Evolutionary conservation across 139 green algal genomes (phyloP).

Genomic region (Spirogloea muscicola): DNA sequence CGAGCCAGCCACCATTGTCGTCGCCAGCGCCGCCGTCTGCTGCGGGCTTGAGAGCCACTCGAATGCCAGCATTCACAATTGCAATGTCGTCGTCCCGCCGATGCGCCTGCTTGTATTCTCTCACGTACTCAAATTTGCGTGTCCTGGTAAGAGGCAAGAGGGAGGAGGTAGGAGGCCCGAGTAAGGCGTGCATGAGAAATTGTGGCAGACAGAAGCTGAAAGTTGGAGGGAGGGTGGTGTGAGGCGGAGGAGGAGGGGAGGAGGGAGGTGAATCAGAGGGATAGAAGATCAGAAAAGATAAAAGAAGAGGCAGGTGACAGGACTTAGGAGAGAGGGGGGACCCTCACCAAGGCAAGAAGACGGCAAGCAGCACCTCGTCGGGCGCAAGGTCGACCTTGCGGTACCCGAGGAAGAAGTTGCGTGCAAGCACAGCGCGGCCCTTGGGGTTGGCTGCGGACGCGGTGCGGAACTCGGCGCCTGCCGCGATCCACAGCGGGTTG

Average conservation of each 20-base stretch:
- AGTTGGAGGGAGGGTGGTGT: background rate
- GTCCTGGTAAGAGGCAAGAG: no score
- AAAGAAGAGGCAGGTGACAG: no score
- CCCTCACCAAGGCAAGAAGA: constrained; percentile 56
- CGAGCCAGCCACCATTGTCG: constrained; percentile 32
- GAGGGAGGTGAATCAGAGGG: background rate
- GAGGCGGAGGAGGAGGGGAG: background rate
- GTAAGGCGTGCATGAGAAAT: no score
- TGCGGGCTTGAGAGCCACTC: no score
- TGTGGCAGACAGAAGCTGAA: background rate
- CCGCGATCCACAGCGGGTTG: constrained; percentile 86
- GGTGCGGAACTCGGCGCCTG: constrained; percentile 62
- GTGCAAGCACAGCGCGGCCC: constrained; percentile 49
- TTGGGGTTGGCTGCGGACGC: constrained; percentile 21
- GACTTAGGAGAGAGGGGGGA: no score
- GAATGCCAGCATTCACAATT: constrained; percentile 86
- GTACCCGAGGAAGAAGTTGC: constrained; percentile 91
- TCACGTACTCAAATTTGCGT: constrained; percentile 72
- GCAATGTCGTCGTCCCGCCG: constrained; percentile 95
- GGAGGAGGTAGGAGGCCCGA: no score
- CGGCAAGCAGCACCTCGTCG: constrained; percentile 71
- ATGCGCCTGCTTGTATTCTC: constrained; percentile 93
- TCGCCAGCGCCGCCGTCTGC: no score
- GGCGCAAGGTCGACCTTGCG: constrained; percentile 65
- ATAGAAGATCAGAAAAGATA: background rate